Evolutionary conservation across 2,329 filamentous ascomycete species (phyloP).

Genomic region (Calonectria naviculata): DNA sequence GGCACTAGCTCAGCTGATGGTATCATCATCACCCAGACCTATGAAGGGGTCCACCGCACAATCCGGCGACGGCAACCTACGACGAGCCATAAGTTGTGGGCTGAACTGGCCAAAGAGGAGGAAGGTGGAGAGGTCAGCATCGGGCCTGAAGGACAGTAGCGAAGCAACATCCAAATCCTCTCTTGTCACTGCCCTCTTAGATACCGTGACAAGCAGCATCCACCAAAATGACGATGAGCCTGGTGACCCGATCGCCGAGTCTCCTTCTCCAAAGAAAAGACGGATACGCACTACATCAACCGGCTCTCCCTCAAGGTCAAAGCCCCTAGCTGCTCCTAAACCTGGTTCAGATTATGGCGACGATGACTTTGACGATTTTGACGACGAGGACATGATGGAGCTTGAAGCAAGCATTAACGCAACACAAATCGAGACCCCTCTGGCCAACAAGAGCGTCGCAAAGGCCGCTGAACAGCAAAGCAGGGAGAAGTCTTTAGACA

Average conservation of each 20-base stretch:
- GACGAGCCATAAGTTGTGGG: slow-evolving; percentile 76
- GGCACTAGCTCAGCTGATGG: slow-evolving; percentile 72
- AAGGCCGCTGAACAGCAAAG: background rate
- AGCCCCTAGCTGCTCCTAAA: slow-evolving; percentile 20
- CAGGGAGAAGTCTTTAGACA: background rate
- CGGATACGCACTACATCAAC: slow-evolving; percentile 32
- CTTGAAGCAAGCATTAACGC: slow-evolving; percentile 58
- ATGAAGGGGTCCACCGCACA: slow-evolving; percentile 54
- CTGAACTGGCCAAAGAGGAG: slow-evolving; percentile 78
- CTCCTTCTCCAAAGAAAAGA: slow-evolving; percentile 58
- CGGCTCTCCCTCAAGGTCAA: slow-evolving; percentile 37
- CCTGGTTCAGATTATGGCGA: slow-evolving; percentile 63
- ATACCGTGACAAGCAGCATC: slow-evolving; percentile 70
- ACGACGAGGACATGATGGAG: slow-evolving; percentile 69
- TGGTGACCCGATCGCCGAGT: slow-evolving; percentile 46
- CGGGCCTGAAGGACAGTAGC: slow-evolving; percentile 51
- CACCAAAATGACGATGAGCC: slow-evolving; percentile 50
- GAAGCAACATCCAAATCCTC: slow-evolving; percentile 66
- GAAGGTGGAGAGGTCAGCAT: slow-evolving; percentile 63
- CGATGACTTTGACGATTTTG: slow-evolving; percentile 69
- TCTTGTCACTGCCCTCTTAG: slow-evolving; percentile 71
- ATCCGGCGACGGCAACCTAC: slow-evolving; percentile 59
- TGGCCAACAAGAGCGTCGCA: background rate
- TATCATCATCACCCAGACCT: slow-evolving; percentile 77
- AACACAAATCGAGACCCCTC: slow-evolving; percentile 36